Conservation (phyloP, 2,329 filamentous ascomycete genomes). For the Diaporthe eres region DNA sequence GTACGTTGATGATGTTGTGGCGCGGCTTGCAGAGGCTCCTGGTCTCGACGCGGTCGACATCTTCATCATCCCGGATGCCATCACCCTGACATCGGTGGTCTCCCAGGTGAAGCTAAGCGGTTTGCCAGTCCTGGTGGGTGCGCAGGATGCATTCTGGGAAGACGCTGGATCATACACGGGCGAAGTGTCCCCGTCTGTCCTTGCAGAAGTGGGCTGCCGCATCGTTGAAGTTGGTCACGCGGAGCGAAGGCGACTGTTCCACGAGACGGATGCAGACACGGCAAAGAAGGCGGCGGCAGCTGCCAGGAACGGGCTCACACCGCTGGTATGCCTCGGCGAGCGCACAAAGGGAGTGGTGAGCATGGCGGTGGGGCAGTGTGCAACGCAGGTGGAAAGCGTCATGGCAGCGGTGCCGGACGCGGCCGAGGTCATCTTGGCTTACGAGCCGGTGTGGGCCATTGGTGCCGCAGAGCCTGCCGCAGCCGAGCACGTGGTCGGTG, state of each 20-base stretch:
- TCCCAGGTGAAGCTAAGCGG: conserved; percentile 60
- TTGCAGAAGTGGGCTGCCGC: conserved; percentile 76
- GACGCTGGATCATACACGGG: conserved; percentile 82
- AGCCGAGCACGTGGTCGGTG: conserved; percentile 79
- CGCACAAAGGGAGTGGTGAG: conserved; percentile 65
- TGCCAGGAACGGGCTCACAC: conserved; percentile 78
- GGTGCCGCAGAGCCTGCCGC: conserved; percentile 80
- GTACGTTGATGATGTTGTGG: conserved; percentile 66
- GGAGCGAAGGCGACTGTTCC: conserved; percentile 79
- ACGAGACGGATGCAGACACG: conserved; percentile 79
- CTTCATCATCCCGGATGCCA: conserved; percentile 84
- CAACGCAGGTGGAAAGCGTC: conserved; percentile 74
- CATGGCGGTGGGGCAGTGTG: conserved; percentile 76
- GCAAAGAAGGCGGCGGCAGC: conserved; percentile 79
- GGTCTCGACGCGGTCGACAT: conserved; percentile 71
- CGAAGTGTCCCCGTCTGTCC: conserved; percentile 78
- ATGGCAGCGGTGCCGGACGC: conserved; percentile 71
- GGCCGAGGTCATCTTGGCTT: conserved; percentile 82
- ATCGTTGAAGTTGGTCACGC: conserved; percentile 88
- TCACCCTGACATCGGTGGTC: conserved; percentile 72
- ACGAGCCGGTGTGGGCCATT: conserved; percentile 93
- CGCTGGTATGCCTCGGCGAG: conserved; percentile 87
- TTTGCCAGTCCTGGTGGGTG: conserved; percentile 74
- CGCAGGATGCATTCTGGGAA: conserved; percentile 82
- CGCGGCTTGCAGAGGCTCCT: conserved; percentile 58